Percentiles rank a stretch among this genome's conserved stretches.
Evolutionary conservation across 1,284 basidiomycete genomes (phyloP).

Genomic region (Coniferiporia weirii): DNA sequence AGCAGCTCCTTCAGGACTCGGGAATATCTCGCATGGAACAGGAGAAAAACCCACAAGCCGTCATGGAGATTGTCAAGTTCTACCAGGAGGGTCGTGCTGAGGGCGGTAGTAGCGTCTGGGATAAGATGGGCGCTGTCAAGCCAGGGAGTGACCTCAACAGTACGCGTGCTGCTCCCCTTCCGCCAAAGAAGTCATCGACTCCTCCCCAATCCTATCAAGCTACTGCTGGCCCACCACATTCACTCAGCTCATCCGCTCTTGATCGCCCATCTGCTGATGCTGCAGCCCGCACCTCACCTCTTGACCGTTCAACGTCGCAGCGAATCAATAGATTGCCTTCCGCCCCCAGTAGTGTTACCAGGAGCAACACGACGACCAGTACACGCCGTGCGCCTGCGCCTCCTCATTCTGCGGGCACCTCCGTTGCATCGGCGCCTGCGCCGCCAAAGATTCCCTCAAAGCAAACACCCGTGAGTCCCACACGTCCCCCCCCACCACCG

Average conservation of each 20-base stretch:
- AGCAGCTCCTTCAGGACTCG: conserved; percentile 92
- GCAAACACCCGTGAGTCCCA: conserved; percentile 30
- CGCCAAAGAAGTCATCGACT: conserved; percentile 49
- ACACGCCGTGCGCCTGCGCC: conserved; percentile 35
- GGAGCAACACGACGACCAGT: conserved; percentile 64
- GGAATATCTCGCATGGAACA: conserved; percentile 95
- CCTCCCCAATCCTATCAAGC: conserved; percentile 54
- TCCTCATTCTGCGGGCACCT: conserved; percentile 20
- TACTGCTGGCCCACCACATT: conserved; percentile 58
- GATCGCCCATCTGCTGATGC: too few relatives aligned
- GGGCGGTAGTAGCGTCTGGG: conserved; percentile 66
- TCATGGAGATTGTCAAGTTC: conserved; percentile 99
- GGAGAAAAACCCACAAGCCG: conserved; percentile 96
- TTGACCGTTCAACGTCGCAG: conserved; percentile 75
- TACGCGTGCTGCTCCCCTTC: conserved; percentile 44
- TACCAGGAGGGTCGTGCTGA: conserved; percentile 75
- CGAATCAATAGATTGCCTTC: conserved; percentile 49
- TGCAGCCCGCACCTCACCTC: conserved; percentile 32
- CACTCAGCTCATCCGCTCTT: neutral
- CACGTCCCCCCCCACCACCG: conserved; percentile 32
- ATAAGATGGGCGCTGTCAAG: conserved; percentile 59
- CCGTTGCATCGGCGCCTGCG: conserved; percentile 30
- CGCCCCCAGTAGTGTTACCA: conserved; percentile 45
- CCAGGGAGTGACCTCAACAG: conserved; percentile 22
- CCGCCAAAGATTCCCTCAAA: conserved; percentile 22